These are phyloP conservation scores for Hypocrella siamensis DNA, from an alignment of 2,329 filamentous ascomycete species.

Conservation along the genomic window DNA sequence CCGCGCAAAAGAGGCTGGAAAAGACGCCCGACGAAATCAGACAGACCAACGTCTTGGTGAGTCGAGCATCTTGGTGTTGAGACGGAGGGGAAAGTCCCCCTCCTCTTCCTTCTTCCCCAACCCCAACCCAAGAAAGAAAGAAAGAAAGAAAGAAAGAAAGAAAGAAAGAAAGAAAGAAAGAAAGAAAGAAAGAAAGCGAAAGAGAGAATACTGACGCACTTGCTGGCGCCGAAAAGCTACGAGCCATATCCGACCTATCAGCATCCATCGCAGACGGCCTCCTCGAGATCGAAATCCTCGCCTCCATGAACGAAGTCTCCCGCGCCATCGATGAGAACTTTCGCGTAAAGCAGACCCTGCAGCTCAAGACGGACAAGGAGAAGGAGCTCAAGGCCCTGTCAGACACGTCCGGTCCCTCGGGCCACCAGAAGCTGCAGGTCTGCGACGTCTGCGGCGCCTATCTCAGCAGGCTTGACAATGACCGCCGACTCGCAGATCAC, in stretches of 20 bases:
- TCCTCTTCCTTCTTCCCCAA: background rate
- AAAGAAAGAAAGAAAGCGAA: constrained; percentile 93
- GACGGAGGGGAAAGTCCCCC: no score
- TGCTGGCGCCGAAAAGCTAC: constrained; percentile 50
- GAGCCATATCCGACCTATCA: constrained; percentile 67
- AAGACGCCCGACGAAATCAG: constrained; percentile 97
- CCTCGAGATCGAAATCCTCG: constrained; percentile 72
- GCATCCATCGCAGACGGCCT: constrained; percentile 69
- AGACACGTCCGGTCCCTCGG: constrained; percentile 82
- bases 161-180: no score
- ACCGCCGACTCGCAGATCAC: constrained; percentile 83
- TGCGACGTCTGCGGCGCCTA: constrained; percentile 98
- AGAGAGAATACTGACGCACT: constrained; percentile 90
- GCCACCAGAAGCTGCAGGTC: constrained; percentile 95
- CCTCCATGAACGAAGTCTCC: constrained; percentile 65
- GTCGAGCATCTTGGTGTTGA: no score
- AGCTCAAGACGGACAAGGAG: constrained; percentile 70
- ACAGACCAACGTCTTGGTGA: constrained; percentile 73
- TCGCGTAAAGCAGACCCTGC: constrained; percentile 65
- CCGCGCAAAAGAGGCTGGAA: constrained; percentile 76
- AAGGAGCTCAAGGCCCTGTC: constrained; percentile 78
- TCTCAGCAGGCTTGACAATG: constrained; percentile 81
- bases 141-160: no score
- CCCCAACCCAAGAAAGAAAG: background rate
- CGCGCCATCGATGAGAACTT: constrained; percentile 78